A percentile compares a stretch with the other conserved stretches of the same genome.
Evolutionary conservation across 139 green algal species (phyloP).

Genomic region (Picochlorum costavermella): DNA sequence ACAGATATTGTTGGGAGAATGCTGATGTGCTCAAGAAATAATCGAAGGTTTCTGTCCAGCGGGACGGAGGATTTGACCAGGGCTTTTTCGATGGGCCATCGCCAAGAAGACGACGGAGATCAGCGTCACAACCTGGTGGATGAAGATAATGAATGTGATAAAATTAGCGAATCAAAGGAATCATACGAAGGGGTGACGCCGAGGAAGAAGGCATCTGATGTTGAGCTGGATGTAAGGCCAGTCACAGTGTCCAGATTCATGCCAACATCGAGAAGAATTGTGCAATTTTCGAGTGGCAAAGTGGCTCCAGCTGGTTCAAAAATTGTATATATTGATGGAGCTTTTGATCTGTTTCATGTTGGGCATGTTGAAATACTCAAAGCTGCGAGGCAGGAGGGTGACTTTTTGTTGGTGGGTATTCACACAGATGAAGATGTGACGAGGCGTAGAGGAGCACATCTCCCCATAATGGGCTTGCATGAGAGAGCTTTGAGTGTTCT

Average conservation of each 20-base stretch:
- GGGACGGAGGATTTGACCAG: conserved; percentile 7
- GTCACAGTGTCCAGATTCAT: conserved; percentile 69
- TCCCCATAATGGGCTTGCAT: conserved; percentile 97
- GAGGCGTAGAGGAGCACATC: conserved; percentile 65
- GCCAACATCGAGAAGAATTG: conserved; percentile 84
- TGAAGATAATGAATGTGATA: background rate
- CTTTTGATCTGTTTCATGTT: conserved; percentile 97
- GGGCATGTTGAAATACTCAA: conserved; percentile 90
- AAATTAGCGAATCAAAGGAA: too few relatives aligned
- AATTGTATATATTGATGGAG: conserved; percentile 97
- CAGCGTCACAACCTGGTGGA: background rate
- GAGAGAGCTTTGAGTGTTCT: conserved; percentile 91
- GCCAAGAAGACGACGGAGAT: background rate
- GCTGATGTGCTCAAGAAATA: conserved; percentile 78
- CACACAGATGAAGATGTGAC: conserved; percentile 89
- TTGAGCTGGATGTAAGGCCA: background rate
- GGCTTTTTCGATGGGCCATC: conserved; percentile 2
- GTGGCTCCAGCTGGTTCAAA: conserved; percentile 38
- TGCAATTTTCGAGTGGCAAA: conserved; percentile 40
- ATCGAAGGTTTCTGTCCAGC: conserved; percentile 28
- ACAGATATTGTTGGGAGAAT: conserved; percentile 99
- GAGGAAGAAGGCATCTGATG: too few relatives aligned
- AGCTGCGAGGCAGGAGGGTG: conserved; percentile 67
- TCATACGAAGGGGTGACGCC: too few relatives aligned
- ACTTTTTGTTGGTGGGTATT: conserved; percentile 95